Evolutionary conservation across 2,329 filamentous ascomycete species (phyloP).

Genomic region (Monosporascus sp.): DNA sequence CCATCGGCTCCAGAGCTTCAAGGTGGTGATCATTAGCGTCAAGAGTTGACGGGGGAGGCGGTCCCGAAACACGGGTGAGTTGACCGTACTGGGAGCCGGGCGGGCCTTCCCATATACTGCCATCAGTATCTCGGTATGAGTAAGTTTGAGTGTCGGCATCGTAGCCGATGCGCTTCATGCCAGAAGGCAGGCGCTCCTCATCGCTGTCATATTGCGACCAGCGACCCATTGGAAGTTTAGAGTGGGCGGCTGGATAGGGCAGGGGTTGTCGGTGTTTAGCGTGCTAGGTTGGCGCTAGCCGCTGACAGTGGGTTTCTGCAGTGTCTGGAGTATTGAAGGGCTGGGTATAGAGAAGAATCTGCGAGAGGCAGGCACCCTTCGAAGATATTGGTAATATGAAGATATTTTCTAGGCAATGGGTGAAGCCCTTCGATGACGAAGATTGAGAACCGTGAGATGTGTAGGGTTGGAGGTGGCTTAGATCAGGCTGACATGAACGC

Average conservation of each 20-base stretch:
- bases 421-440: not conserved
- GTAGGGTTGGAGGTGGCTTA: too few species aligned
- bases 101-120: constrained; percentile 39
- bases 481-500: too few species aligned
- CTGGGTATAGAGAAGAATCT: too few species aligned
- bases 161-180: constrained; percentile 45
- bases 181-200: constrained; percentile 41
- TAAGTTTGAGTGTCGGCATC: constrained; percentile 44
- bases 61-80: constrained; percentile 25
- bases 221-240: constrained; percentile 19
- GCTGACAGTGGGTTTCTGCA: not conserved
- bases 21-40: constrained; percentile 14
- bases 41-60: constrained; percentile 5
- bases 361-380: too few species aligned
- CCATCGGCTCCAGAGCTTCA: constrained; percentile 14
- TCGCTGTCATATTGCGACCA: constrained; percentile 34
- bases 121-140: constrained; percentile 39
- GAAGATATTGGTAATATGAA: not conserved
- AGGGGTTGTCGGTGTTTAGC: not conserved
- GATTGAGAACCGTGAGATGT: not conserved
- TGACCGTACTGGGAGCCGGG: constrained; percentile 41
- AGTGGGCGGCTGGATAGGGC: not conserved
- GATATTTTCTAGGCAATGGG: too few species aligned
- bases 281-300: not conserved
- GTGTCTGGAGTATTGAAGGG: too few species aligned